phyloP scores from a whole-genome alignment of 352 stramenopile species.

The Phytophthora capsici region DNA sequence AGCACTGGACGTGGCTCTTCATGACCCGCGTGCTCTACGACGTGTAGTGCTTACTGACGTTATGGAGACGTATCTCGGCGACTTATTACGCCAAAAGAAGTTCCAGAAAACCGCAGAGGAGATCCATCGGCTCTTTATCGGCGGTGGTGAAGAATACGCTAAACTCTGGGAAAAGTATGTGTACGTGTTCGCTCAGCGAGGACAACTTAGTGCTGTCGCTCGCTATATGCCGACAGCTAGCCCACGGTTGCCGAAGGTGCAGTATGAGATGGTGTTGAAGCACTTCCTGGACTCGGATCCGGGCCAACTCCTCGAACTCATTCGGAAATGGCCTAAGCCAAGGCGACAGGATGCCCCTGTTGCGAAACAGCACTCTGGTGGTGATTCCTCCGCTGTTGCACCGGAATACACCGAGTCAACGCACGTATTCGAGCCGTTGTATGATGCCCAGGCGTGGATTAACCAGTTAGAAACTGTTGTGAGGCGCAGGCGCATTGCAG shows the following conservation, averaged over 20 bases:
- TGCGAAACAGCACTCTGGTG: slow-evolving; percentile 24
- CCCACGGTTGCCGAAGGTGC: slow-evolving; percentile 65
- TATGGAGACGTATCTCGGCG: slow-evolving; percentile 77
- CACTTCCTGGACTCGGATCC: slow-evolving; percentile 87
- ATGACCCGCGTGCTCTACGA: slow-evolving; percentile 61
- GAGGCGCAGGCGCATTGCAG: slow-evolving; percentile 70
- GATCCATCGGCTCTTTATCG: slow-evolving; percentile 72
- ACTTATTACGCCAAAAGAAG: slow-evolving; percentile 75
- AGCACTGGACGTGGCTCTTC: slow-evolving; percentile 69
- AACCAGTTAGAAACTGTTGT: slow-evolving; percentile 82
- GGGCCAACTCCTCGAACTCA: slow-evolving; percentile 73
- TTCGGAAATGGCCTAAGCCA: slow-evolving; percentile 86
- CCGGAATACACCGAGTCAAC: slow-evolving; percentile 78
- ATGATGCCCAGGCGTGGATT: slow-evolving; percentile 83
- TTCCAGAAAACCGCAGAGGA: slow-evolving; percentile 78
- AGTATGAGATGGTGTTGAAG: slow-evolving; percentile 89
- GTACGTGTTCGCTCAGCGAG: slow-evolving; percentile 84
- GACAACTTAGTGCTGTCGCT: slow-evolving; percentile 74
- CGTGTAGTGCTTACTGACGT: slow-evolving; percentile 67
- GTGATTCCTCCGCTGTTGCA: slow-evolving; percentile 36
- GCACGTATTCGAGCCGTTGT: slow-evolving; percentile 78
- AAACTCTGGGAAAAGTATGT: slow-evolving; percentile 89
- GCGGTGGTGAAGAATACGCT: slow-evolving; percentile 58
- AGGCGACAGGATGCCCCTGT: slow-evolving; percentile 43
- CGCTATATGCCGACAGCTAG: slow-evolving; percentile 76